Base-by-base conservation (phyloP, 2,329 filamentous ascomycete genomes). In the Macroventuria anomochaeta region DNA sequence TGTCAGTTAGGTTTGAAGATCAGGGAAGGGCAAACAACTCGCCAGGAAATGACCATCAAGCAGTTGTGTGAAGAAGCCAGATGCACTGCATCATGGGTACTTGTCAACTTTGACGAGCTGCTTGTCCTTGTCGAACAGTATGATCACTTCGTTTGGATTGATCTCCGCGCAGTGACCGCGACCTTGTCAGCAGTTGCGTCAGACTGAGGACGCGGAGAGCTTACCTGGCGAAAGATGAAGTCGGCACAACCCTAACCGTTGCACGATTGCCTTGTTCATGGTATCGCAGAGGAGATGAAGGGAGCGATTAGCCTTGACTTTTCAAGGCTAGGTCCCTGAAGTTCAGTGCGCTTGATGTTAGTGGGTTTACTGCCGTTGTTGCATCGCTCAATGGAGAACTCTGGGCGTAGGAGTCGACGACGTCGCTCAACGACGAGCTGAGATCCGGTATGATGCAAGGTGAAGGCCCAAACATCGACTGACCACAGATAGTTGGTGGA, bases 81-180 rank as follows among this genome's bases (percentile, higher is more conserved):
- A 68, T 7, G 53, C 52, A 26, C 21, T 46, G 47, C 57, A 59
- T 3, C 67, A 36, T 5, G 53, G 41, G 32, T 61, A 52, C 17
- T 55, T 63, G 47, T 65, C 42, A 7, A 55, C 38, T 25, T 60
- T 68, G 26, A 52, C 38, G 17, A 46, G 20, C 8, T 61, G 37
- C n/a, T 50, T 59, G 18, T 60, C 58, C 41, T 50, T 58, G 36
- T 61, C 52, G 52, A 63, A 68, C 18, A 52, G 15, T 5, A 68
- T 26, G 34, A 62, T 42, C 3, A 66, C 31, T 4, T 66, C 64
- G 17, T 57, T 52, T 10, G 40, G 52, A 11, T 36, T 34, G 21
- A 65, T 48, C 6, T 38, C 20, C 10, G 57, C 26, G 17, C 59
- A 60, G 10, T 6, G 20, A 11, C 63, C 65, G 39, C 8, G 12